Evolutionary conservation across 345 rosid species (phyloP).

Genomic region (Salix koriyanagi): DNA sequence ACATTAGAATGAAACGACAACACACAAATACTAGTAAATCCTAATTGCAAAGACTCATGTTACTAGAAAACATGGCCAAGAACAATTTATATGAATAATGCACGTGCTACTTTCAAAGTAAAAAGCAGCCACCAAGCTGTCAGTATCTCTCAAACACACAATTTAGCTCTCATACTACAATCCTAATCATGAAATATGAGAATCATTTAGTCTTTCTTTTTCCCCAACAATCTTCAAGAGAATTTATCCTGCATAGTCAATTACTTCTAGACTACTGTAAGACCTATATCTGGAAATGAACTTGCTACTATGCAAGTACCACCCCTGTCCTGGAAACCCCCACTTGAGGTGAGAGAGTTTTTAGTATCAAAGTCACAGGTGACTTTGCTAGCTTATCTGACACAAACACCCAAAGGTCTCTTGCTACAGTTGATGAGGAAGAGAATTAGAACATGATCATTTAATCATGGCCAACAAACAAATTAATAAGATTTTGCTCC

Average conservation of each 20-base stretch:
- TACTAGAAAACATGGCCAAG: background rate
- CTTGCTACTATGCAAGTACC: background rate
- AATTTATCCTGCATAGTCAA: background rate
- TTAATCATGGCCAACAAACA: background rate
- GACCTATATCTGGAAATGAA: background rate
- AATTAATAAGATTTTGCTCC: background rate
- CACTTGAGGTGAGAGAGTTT: background rate
- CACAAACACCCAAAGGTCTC: background rate
- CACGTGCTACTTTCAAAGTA: background rate
- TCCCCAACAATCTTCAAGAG: background rate
- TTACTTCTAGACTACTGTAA: background rate
- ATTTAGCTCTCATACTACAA: background rate
- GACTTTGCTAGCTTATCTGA: background rate
- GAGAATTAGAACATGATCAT: background rate
- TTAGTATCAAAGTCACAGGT: background rate
- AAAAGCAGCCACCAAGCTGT: background rate
- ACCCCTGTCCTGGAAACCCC: background rate
- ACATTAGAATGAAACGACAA: background rate
- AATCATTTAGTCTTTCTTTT: background rate
- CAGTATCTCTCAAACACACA: background rate
- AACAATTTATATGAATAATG: background rate
- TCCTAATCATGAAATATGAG: background rate
- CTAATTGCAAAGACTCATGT: background rate
- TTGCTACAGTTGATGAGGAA: background rate
- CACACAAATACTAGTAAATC: background rate